Evolutionary conservation across 441 rosid genomes (phyloP), one percentile per base, ranked within the genome.

Genomic region (Eruca vesicaria): DNA sequence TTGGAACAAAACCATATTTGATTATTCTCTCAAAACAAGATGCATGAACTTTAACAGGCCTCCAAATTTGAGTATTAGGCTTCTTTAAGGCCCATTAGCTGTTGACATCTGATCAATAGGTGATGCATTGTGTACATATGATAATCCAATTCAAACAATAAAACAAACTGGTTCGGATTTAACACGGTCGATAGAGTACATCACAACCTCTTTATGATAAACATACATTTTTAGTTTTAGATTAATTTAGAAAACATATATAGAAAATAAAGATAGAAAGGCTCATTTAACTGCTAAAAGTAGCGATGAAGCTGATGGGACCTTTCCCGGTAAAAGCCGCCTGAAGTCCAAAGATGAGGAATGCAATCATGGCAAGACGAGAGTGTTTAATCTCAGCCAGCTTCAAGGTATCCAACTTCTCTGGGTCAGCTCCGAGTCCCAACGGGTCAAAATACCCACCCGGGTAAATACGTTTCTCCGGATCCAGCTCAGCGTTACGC

Each of bases 401-500:
- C 69, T 88, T 86, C 31, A 91, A 90, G 18, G 45, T 77, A 59
- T 87, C 96, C 60, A 38, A 28, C 79, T 90, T 89, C 66, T 83
- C 89, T 0, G 96, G 96, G 57, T 90, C 98, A 1, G 94, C 72
- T 3, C 86, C 96, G n/a, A 93, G 83, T 10, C 93, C 90, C 0
- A 93, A 84, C 0, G 96, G 97, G 79, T 91, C 98, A 55, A 90
- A 93, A 65, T 86, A 90, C 15, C 97, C 96, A 28, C 98, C 96
- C 0, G 97, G 98, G 81, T 93, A 93, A 0, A 93, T 79, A 63
- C 98, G 72, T 62, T 80, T 85, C 79, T 85, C 92, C 0, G 96
- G 94, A 64, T 91, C 94, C 5, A 93, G 91, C 81, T 90, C 98
- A 0, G 89, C 79, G 36, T 91, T 93, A 74, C 97, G 84, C 28